Conservation (phyloP, 768 basidiomycete species). For the Sutorius australiensis region DNA sequence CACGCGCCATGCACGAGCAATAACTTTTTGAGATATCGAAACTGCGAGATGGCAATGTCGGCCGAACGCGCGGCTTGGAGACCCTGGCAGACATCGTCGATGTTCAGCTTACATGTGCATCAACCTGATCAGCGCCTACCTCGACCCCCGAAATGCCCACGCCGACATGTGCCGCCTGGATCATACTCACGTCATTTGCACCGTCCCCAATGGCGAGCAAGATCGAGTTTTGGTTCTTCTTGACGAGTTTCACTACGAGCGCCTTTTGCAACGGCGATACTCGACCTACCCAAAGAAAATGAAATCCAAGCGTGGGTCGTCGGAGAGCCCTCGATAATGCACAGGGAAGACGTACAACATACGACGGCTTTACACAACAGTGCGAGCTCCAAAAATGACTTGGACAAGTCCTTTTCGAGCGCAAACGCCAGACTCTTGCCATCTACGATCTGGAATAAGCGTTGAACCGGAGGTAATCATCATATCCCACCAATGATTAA, state of each 20-base stretch:
- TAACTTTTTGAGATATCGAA: constrained; percentile 91
- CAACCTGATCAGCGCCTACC: constrained; percentile 38
- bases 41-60: constrained; percentile 97
- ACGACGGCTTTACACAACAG: constrained; percentile 99
- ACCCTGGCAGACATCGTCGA: constrained; percentile 49
- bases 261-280: constrained; percentile 98
- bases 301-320: not conserved
- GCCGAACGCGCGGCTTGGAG: constrained; percentile 97
- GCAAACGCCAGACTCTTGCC: constrained; percentile 94
- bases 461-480: not conserved
- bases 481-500: constrained; percentile 79
- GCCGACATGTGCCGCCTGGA: constrained; percentile 96
- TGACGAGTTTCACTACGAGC: constrained; percentile 96
- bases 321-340: not conserved
- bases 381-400: constrained; percentile 88
- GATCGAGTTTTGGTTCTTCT: constrained; percentile 91
- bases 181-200: constrained; percentile 99
- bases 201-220: constrained; percentile 97
- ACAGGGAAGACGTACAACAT: constrained; percentile 61
- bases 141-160: constrained; percentile 98
- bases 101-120: too few species aligned
- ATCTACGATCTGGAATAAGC: constrained; percentile 43
- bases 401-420: constrained; percentile 87
- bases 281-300: constrained; percentile 49
- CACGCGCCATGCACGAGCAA: constrained; percentile 96